A percentile compares a stretch with the other conserved stretches of the same genome.
phyloP scores from a whole-genome alignment of 2,329 filamentous ascomycete genomes.

The Diplodia mutila region DNA sequence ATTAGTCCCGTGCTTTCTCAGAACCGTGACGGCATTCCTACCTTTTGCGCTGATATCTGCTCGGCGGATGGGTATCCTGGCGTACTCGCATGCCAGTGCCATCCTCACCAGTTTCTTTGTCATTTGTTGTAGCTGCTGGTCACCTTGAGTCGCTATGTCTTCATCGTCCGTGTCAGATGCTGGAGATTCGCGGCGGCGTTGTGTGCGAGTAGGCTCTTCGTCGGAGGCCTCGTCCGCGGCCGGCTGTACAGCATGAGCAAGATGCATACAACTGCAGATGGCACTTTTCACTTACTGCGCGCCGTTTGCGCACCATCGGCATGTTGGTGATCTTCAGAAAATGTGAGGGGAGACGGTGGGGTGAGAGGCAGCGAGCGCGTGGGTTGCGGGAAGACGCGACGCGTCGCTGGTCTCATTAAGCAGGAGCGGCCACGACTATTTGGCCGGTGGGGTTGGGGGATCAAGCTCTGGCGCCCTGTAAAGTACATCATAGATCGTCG shows the following conservation, averaged over 20 bases:
- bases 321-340: neutral
- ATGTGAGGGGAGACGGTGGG: neutral
- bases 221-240: constrained; percentile 13
- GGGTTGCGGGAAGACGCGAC: constrained; percentile 7
- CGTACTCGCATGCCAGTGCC: constrained; percentile 64
- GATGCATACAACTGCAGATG: neutral
- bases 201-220: constrained; percentile 3
- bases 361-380: neutral
- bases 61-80: constrained; percentile 61
- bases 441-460: neutral
- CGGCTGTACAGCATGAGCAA: neutral
- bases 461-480: neutral
- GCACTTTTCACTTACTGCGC: constrained; percentile 22
- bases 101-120: constrained; percentile 66
- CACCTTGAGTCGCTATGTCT: neutral
- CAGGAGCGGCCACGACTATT: constrained; percentile 6
- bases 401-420: neutral
- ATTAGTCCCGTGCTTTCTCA: neutral
- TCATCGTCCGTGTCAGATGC: constrained; percentile 18
- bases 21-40: neutral
- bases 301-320: constrained; percentile 27
- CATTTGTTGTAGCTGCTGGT: constrained; percentile 42
- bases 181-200: constrained; percentile 23
- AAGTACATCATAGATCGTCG: constrained; percentile 20
- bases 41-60: constrained; percentile 61